Base-by-base conservation (phyloP, 768 basidiomycete genomes). In the Hysterangium stoloniferum region DNA sequence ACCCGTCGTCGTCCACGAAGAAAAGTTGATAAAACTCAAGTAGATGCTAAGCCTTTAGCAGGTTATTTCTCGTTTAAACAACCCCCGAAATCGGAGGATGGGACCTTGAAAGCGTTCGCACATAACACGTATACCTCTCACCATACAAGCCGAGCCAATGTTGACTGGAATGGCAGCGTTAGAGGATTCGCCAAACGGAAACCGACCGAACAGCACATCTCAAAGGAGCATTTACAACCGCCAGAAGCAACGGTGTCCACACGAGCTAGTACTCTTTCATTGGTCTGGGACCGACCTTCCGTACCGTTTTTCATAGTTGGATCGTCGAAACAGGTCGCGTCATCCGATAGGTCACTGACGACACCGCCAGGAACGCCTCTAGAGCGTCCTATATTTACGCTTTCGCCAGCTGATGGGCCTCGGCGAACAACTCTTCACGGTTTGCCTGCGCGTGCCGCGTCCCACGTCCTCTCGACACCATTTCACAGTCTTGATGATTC, bases 401-500 rank as follows among this genome's bases (percentile, higher is more conserved):
- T 54, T 40, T 24, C 28, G 13, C 4, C 55, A 35, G 17, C 50
- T 54, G 3, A 42, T 19, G 25, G 50, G 58, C 6, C 42, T 24
- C 4, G 48, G 36, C 8, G 25, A 28, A 48, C 48, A 43, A 24
- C 36, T 40, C 48, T 54, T 44, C 52, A 53, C 49, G 42, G 53
- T 48, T 38, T 52, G 17, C 31, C 45, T 45, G 49, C 32, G 36
- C 38, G 44, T 27, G 48, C 55, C 12, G 65, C 70, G 1, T 61
- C 71, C 1, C 73, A 78, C 52, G 72, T 89, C 9, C 71, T 90
- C 15, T 68, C 73, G 2, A 84, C 79, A 7, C 76, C 71, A 60
- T 92, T 88, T 86, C 87, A 91, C 59, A 76, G 79, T 20, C 81
- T 79, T 57, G 80, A 85, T 2, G 86, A 91, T 62, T 78, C 85